Evolutionary conservation across 2,329 filamentous ascomycete species (phyloP).

Genomic region (Colletotrichum paranaense): DNA sequence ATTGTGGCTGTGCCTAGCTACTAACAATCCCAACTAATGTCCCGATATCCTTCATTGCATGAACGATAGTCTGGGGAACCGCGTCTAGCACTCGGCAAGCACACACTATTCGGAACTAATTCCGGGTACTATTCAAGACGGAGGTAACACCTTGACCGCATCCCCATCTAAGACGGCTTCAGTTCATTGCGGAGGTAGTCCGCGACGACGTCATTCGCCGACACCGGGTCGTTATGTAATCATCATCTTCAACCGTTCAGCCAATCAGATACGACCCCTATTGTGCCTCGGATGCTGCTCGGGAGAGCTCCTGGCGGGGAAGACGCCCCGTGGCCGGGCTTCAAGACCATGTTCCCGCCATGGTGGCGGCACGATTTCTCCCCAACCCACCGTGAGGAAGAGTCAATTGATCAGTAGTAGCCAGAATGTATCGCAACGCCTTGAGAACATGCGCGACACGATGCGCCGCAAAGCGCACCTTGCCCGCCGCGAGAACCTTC

Average conservation of each 20-base stretch:
- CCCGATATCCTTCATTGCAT: not conserved
- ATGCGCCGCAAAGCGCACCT: constrained; percentile 33
- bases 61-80: not conserved
- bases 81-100: not conserved
- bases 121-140: not conserved
- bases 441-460: constrained; percentile 26
- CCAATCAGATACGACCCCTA: constrained; percentile 10
- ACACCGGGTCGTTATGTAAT: constrained; percentile 29
- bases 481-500: constrained; percentile 44
- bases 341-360: constrained; percentile 6
- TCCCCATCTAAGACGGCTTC: not conserved
- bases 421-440: constrained; percentile 20
- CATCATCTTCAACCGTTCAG: not conserved
- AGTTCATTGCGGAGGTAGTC: not conserved
- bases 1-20: constrained; percentile 16
- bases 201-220: constrained; percentile 32
- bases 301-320: constrained; percentile 32
- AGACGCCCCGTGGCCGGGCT: constrained; percentile 4
- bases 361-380: not conserved
- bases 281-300: constrained; percentile 32
- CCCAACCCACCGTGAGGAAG: not conserved
- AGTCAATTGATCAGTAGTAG: not conserved
- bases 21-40: not conserved
- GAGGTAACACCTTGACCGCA: not conserved
- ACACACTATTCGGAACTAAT: not conserved